Evolutionary conservation across 768 basidiomycete species (phyloP), one percentile per base, ranked within the genome.

Genomic region (Tricholoma saponaceum): DNA sequence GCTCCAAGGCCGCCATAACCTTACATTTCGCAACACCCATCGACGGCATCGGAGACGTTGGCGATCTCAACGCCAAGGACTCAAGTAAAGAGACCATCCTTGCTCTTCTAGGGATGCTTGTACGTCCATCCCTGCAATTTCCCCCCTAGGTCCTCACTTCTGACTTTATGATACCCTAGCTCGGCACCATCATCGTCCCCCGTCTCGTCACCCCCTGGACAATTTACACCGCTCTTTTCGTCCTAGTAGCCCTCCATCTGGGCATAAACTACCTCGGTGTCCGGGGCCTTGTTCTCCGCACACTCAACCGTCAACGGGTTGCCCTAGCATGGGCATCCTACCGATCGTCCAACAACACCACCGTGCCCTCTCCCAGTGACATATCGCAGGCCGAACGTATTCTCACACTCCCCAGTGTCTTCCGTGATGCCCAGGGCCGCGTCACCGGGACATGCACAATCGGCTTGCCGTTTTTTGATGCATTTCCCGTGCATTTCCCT

Each of bases 41-140:
- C 13, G 65, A 58, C 9, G 79, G 80, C 0, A 75, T 75, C 41
- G 86, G 86, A 4, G 87, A 89, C 60, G 73, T 89, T 12, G 86
- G 87, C 1, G 87, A 89, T 61, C 71, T 89, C 41, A 87, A 83
- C 57, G 87, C 86, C 1, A 90, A 90, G 64, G 86, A 86, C 58
- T 78, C 83, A 0, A 88, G 86, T 67, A 85, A 85, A 59, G 86
- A 89, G 69, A 89, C 87, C 0, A 82, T 88, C 0, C 70, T 90
- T 2, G 83, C 83, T 1, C 78, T 89, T 28, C 63, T 84, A 1
- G 87, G 87, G 18, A 84, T 87, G 81, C 64, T 89, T 67, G 87
- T 87, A 56, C 65, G 83, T 63, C 41, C 23, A 39, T 51, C 13
- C 33, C 28, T 20, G 44, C 28, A 25, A 28, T 28, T 28, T 16